Evolutionary conservation across 1,139 yeast genomes (phyloP).

Genomic region (Chernovozyma sophiae-reginae): DNA sequence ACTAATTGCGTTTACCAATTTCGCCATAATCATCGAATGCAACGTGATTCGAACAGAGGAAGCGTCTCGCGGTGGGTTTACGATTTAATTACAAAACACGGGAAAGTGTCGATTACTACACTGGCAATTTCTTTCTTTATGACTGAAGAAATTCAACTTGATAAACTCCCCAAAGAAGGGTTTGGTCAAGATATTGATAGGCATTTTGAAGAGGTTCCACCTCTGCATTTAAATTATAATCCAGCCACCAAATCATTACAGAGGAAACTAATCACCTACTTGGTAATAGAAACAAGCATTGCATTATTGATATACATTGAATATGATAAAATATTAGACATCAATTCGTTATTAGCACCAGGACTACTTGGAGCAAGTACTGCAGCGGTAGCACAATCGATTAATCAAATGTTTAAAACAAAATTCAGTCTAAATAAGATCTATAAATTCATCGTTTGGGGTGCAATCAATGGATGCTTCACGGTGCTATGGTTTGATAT

Average conservation of each 20-base stretch:
- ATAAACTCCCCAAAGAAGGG: conserved; percentile 2
- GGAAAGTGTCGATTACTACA: background rate
- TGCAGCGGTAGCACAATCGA: conserved; percentile 56
- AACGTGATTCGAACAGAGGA: too few relatives aligned
- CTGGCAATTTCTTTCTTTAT: background rate
- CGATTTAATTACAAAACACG: background rate
- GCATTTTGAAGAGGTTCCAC: conserved; percentile 3
- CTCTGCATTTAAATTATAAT: conserved; percentile 6
- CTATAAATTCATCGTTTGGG: conserved; percentile 56
- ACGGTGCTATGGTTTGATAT: conserved; percentile 56
- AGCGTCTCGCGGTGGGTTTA: background rate
- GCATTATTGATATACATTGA: conserved; percentile 25
- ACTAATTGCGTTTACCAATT: too few relatives aligned
- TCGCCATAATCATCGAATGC: background rate
- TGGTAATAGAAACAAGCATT: conserved; percentile 22
- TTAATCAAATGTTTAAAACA: conserved; percentile 45
- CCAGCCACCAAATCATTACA: conserved; percentile 4
- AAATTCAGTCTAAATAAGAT: conserved; percentile 39
- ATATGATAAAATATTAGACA: conserved; percentile 18
- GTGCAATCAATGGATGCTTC: conserved; percentile 53
- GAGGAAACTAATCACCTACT: conserved; percentile 9
- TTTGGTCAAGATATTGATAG: background rate
- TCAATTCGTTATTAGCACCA: conserved; percentile 35
- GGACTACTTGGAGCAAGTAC: conserved; percentile 44
- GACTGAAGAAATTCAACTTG: conserved; percentile 5